Base-by-base conservation (phyloP, 192 early-diverging fungal genomes). In the Entomortierella lignicola region DNA sequence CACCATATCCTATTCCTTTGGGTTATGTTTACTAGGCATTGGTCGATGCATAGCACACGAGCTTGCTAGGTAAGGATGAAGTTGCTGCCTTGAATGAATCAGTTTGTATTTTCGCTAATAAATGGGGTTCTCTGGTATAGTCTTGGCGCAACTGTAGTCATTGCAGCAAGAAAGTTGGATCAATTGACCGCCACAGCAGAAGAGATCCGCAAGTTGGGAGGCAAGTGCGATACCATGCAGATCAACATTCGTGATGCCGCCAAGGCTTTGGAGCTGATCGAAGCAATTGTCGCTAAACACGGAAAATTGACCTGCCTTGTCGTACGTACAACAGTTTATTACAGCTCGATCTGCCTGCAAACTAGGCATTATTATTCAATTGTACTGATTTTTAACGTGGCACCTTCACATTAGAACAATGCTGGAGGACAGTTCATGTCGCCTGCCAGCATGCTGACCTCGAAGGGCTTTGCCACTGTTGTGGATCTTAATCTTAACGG, bases 401-500 rank as follows among this genome's bases (percentile, higher is more conserved):
- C 26, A 37, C 31, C 25, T 31, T 47, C 15, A 27, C 8, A 1
- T 11, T 66, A 79, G 75, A 79, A 79, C 52, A 79, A 79, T 41
- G 75, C 75, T n/a, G 75, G 75, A 23, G 75, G 75, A 29, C 75
- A 79, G 32, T 79, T 80, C 54, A 59, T 77, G 71, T 73, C 68
- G 8, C 77, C 77, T 44, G 82, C 82, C 11, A 73, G 72, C 61
- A 69, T 54, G 55, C 30, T 82, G 52, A 37, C 44, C n/a, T 39
- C 73, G 34, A 73, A 73, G 48, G 80, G 80, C 18, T 82, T 82
- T 30, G 65, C 70, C 20, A 82, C 80, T 2, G 86, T 87, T 27
- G 69, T 87, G 26, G 86, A 87, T 52, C 32, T 86, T 53, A 87
- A 87, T 64, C 63, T 86, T 26, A 86, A 81, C 27, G 86, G 86